Evolutionary conservation across 495 filamentous ascomycete species (phyloP).

Genomic region (Penicillium ucsense): DNA sequence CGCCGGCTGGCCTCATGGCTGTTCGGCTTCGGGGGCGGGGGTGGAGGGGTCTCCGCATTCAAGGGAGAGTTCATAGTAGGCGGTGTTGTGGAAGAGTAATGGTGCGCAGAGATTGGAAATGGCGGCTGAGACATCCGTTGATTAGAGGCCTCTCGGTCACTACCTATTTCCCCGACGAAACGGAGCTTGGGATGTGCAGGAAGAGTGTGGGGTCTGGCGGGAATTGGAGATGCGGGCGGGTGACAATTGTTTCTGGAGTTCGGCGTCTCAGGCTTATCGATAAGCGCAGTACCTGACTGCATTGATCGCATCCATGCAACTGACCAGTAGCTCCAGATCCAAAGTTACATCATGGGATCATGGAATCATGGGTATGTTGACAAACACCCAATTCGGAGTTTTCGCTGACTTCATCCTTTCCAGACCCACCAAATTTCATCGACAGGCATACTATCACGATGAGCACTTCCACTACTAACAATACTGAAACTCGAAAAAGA

Average conservation of each 20-base stretch:
- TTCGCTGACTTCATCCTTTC: too few relatives aligned
- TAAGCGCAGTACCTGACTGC: neutral
- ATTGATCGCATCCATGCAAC: too few relatives aligned
- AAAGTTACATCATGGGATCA: too few relatives aligned
- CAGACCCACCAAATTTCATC: too few relatives aligned
- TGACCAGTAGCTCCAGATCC: too few relatives aligned
- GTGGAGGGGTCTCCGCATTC: slow-evolving; percentile 49
- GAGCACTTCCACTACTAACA: too few relatives aligned
- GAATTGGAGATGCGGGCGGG: slow-evolving; percentile 8
- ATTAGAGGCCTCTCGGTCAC: too few relatives aligned
- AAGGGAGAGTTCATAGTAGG: slow-evolving; percentile 22
- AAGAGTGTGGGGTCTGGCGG: slow-evolving; percentile 5
- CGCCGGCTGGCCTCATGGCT: slow-evolving; percentile 60
- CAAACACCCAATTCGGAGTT: too few relatives aligned
- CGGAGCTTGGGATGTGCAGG: neutral
- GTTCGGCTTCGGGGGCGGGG: slow-evolving; percentile 62
- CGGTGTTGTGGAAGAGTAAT: slow-evolving; percentile 14
- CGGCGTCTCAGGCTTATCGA: slow-evolving; percentile 3
- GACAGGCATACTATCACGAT: too few relatives aligned
- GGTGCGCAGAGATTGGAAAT: slow-evolving; percentile 14
- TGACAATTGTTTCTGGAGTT: slow-evolving; percentile 1
- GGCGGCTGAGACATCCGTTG: slow-evolving; percentile 18
- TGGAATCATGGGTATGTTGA: too few relatives aligned
- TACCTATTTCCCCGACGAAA: neutral
- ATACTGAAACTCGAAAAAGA: too few relatives aligned